Evolutionary conservation across 2,329 filamentous ascomycete species (phyloP).

Genomic region (Arthroderma sp.): DNA sequence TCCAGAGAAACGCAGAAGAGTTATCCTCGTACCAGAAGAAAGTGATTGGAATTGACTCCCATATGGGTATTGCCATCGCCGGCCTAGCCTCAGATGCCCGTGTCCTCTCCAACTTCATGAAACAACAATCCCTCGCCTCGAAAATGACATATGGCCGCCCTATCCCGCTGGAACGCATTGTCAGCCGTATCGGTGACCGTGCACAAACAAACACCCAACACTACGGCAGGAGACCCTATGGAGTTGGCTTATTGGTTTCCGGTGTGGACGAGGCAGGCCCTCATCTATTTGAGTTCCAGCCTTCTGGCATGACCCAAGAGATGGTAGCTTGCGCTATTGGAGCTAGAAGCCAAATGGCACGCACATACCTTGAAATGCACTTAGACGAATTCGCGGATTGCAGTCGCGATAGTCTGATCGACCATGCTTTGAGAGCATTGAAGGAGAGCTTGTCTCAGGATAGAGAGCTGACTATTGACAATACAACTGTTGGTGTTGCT

Average conservation of each 20-base stretch:
- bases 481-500: conserved; percentile 81
- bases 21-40: conserved; percentile 99
- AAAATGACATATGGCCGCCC: conserved; percentile 91
- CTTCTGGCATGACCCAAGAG: conserved; percentile 88
- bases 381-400: conserved; percentile 67
- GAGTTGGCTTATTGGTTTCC: conserved; percentile 81
- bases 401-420: conserved; percentile 71
- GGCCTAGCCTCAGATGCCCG: conserved; percentile 95
- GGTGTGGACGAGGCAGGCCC: conserved; percentile 89
- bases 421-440: conserved; percentile 77
- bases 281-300: conserved; percentile 97
- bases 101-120: conserved; percentile 99
- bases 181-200: conserved; percentile 85
- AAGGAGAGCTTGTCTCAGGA: conserved; percentile 96
- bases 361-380: conserved; percentile 91
- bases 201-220: conserved; percentile 97
- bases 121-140: conserved; percentile 92
- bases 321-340: conserved; percentile 95
- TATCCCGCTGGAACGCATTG: conserved; percentile 79
- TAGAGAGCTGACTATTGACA: conserved; percentile 93
- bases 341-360: conserved; percentile 89
- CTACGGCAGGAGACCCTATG: conserved; percentile 92
- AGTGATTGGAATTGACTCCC: conserved; percentile 90
- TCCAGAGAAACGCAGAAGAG: conserved; percentile 92
- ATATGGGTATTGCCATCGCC: conserved; percentile 89